phyloP scores from a whole-genome alignment of 2,329 filamentous ascomycete genomes.

The Didymella exigua region DNA sequence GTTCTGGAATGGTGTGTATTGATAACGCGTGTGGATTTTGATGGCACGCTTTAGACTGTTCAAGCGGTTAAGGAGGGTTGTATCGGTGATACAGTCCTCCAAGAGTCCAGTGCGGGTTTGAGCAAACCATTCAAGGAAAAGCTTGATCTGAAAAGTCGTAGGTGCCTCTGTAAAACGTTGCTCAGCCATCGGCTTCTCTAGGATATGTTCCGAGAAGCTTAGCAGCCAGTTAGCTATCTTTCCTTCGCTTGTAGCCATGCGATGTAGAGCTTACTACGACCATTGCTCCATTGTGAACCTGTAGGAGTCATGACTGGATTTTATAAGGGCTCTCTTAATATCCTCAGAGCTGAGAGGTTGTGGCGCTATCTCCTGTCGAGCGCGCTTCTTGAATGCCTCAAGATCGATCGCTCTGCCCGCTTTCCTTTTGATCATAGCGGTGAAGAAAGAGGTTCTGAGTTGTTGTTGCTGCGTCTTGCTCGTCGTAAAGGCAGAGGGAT shows the following conservation, averaged over 20 bases:
- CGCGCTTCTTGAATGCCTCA: background rate
- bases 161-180: background rate
- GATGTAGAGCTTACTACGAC: background rate
- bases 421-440: background rate
- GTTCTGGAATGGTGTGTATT: slow-evolving; percentile 13
- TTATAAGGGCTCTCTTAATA: background rate
- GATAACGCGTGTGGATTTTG: slow-evolving; percentile 8
- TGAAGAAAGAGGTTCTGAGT: background rate
- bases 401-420: background rate
- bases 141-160: background rate
- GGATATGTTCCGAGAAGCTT: background rate
- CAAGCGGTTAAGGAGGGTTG: slow-evolving; percentile 10
- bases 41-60: slow-evolving; percentile 14
- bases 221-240: background rate
- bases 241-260: background rate
- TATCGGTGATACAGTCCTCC: slow-evolving; percentile 15
- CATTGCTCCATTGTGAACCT: background rate
- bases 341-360: background rate
- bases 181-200: background rate
- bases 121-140: slow-evolving; percentile 13
- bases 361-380: background rate
- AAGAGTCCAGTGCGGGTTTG: slow-evolving; percentile 6
- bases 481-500: too few relatives aligned
- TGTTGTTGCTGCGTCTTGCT: too few relatives aligned
- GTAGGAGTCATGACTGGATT: background rate